Conservation (phyloP, 805 yeast species). For the Kurtzmaniella fragi region DNA sequence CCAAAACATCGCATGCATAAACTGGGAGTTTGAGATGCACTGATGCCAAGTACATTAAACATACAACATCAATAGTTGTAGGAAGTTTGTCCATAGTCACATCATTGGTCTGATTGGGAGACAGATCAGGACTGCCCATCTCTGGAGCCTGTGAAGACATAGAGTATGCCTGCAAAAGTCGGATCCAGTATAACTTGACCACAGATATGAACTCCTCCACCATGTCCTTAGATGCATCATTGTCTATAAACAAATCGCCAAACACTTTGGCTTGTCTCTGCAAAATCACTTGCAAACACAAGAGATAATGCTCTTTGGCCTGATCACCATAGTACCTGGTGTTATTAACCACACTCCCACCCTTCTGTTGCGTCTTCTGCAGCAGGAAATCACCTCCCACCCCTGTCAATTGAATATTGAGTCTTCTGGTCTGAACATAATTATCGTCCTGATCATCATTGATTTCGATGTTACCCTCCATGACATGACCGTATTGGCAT, state of each 20-base stretch:
- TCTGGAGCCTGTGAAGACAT: neutral
- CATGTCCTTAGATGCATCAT: conserved; percentile 10
- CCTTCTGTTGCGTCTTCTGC: neutral
- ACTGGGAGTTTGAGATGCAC: conserved; percentile 45
- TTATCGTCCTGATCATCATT: conserved; percentile 77
- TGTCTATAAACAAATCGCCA: conserved; percentile 5
- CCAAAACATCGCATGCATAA: conserved; percentile 44
- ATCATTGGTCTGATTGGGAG: neutral
- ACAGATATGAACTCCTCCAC: conserved; percentile 8
- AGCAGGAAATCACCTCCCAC: conserved; percentile 24
- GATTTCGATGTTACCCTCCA: conserved; percentile 71
- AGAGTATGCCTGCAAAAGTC: conserved; percentile 9
- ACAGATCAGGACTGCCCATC: neutral
- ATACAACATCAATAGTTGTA: conserved; percentile 22
- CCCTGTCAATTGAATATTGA: conserved; percentile 41
- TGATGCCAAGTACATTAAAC: conserved; percentile 49
- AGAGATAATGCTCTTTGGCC: conserved; percentile 40
- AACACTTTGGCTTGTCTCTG: conserved; percentile 35
- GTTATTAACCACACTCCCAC: conserved; percentile 7
- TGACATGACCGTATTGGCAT: conserved; percentile 89
- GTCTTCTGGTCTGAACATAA: conserved; percentile 46
- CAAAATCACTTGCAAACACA: conserved; percentile 48
- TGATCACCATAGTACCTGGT: conserved; percentile 41
- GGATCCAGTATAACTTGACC: conserved; percentile 32
- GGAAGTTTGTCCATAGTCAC: conserved; percentile 12